phyloP scores from a whole-genome alignment of 768 basidiomycete species.

The Amanita inopinata region DNA sequence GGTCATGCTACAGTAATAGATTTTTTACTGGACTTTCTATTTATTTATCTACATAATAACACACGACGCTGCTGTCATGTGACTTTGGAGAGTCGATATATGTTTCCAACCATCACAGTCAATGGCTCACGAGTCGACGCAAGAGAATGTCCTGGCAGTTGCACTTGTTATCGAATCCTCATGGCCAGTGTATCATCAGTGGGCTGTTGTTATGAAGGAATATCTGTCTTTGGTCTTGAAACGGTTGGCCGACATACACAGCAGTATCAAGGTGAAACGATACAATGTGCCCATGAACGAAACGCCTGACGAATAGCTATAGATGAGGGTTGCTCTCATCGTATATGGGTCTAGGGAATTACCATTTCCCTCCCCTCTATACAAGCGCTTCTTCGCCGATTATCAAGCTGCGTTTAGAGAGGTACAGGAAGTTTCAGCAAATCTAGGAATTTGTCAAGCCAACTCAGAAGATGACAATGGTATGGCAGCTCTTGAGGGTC shows the following conservation, averaged over 20 bases:
- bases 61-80: too few species aligned
- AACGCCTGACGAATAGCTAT: constrained; percentile 4
- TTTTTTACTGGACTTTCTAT: too few species aligned
- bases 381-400: constrained; percentile 47
- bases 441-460: constrained; percentile 50
- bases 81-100: too few species aligned
- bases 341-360: constrained; percentile 56
- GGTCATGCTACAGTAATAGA: too few species aligned
- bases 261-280: constrained; percentile 29
- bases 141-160: constrained; percentile 27
- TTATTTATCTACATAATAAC: too few species aligned
- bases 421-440: constrained; percentile 33
- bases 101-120: too few species aligned
- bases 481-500: constrained; percentile 61
- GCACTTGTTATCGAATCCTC: constrained; percentile 58
- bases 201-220: constrained; percentile 33
- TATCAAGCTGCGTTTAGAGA: constrained; percentile 29
- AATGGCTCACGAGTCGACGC: not conserved
- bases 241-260: constrained; percentile 37
- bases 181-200: constrained; percentile 40
- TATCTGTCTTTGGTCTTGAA: constrained; percentile 45
- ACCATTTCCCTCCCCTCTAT: constrained; percentile 42
- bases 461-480: constrained; percentile 38
- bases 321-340: constrained; percentile 41
- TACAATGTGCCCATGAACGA: constrained; percentile 9